These are phyloP conservation scores for Suillus subluteus DNA, from an alignment of 768 basidiomycete species.

Conservation along the genomic window DNA sequence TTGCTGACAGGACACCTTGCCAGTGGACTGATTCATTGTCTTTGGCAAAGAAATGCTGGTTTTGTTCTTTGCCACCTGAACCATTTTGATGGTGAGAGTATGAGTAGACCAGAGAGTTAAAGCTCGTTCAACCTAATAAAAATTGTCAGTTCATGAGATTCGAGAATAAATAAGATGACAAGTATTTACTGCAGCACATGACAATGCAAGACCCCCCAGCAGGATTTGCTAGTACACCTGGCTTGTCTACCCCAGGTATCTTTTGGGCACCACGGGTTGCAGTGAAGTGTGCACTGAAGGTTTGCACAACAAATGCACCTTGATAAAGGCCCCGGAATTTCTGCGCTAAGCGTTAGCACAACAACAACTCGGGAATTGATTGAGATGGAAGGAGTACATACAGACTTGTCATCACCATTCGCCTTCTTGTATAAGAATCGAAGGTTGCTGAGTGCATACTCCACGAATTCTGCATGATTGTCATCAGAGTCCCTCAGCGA, in stretches of 20 bases:
- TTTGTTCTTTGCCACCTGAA: background rate
- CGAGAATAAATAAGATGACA: background rate
- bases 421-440: background rate
- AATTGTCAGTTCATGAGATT: background rate
- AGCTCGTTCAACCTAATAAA: background rate
- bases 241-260: background rate
- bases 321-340: background rate
- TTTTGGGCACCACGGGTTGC: background rate
- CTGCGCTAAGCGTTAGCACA: background rate
- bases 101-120: background rate
- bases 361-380: background rate
- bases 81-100: background rate
- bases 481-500: background rate
- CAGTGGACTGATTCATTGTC: background rate
- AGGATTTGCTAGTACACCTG: background rate
- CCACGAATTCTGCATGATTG: background rate
- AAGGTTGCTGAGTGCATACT: background rate
- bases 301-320: background rate
- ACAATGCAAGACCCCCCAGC: background rate
- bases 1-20: background rate
- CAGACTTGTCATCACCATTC: background rate
- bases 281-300: background rate
- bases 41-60: background rate
- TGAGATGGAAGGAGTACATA: background rate
- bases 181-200: background rate